A percentile compares a stretch with the other conserved stretches of the same genome.
Evolutionary conservation across 371 early-diverging fungal species (phyloP).

Genomic region (Zopfochytrium polystomum): DNA sequence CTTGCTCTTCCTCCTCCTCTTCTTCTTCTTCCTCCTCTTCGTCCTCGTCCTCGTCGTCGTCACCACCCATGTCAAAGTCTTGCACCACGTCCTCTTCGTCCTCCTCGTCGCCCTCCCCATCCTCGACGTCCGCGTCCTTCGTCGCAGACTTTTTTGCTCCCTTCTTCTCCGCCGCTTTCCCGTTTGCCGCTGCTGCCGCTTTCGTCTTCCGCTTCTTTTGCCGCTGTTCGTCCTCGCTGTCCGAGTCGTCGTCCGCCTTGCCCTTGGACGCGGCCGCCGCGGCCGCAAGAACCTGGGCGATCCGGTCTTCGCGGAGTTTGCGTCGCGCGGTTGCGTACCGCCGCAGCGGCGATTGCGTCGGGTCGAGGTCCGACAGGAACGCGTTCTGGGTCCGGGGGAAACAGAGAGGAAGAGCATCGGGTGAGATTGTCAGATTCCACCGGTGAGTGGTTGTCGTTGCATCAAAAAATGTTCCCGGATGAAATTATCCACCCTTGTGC

Average conservation of each 20-base stretch:
- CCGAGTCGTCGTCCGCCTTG: neutral
- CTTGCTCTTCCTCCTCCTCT: constrained; percentile 15
- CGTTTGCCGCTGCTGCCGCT: constrained; percentile 4
- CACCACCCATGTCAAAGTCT: constrained; percentile 11
- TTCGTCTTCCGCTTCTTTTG: too few species aligned
- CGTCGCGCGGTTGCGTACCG: constrained; percentile 19
- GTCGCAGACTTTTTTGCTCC: constrained; percentile 14
- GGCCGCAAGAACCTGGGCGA: constrained; percentile 21
- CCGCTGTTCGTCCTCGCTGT: too few species aligned
- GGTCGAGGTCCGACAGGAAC: constrained; percentile 18
- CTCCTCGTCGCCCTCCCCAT: constrained; percentile 15
- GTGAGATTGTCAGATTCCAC: neutral
- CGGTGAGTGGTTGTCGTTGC: too few species aligned
- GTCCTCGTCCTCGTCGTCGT: constrained; percentile 28
- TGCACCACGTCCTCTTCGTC: constrained; percentile 2
- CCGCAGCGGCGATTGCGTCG: constrained; percentile 17
- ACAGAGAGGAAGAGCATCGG: neutral
- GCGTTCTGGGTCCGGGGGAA: constrained; percentile 3
- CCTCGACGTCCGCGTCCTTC: constrained; percentile 18
- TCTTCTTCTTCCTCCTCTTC: constrained; percentile 17
- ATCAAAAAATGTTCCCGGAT: too few species aligned
- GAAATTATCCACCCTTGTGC: too few species aligned
- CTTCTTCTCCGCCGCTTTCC: constrained; percentile 3
- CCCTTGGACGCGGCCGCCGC: constrained; percentile 7
- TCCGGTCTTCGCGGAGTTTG: constrained; percentile 21